Base-by-base conservation (phyloP, 1,284 basidiomycete species). In the Heliocybe sulcata region DNA sequence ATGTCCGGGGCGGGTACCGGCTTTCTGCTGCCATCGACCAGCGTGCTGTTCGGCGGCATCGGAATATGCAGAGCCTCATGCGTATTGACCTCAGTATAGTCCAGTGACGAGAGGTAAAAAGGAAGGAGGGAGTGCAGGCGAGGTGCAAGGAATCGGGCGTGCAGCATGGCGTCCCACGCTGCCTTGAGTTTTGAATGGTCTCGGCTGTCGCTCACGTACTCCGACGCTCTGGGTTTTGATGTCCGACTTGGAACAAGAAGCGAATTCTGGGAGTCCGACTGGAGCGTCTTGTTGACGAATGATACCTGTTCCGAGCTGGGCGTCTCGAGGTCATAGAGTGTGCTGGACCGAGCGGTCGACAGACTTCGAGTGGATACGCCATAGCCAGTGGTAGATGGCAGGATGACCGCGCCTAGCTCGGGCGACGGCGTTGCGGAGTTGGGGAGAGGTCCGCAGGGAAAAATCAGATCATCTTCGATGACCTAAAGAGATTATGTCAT, bases 151-250 rank as follows among this genome's bases (percentile, higher is more conserved):
- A 85, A 86, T 23, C 81, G 73, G 22, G 67, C 69, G 45, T 75
- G 69, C 29, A 90, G 75, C 85, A 90, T 86, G 45, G 77, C 75
- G 52, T 83, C 79, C 84, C 87, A 90, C 3, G 85, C 79, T 3
- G 72, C 68, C 62, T 77, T 76, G 31, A 90, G 72, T 57, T 74
- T 75, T 14, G 77, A 72, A 61, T 90, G 87, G 62, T 90, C 83
- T 57, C 80, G 77, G 22, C 80, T 79, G 61, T 83, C 67, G 31
- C 58, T 26, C 19, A 10, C 45, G 45, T 45, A 26, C 29, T 58
- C 53, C 14, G 22, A 20, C 45, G 54, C 51, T 12, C 51, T 52
- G 16, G 51, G 29, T 23, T 20, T 33, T n/a, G 38, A 42, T 42
- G 38, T 42, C 19, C 38, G 38, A n/a, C 38, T 16, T 42, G 38